These are phyloP conservation scores for Parsonsia alboflavescens DNA, from an alignment of 257 asterid genomes.

Conservation along the genomic window DNA sequence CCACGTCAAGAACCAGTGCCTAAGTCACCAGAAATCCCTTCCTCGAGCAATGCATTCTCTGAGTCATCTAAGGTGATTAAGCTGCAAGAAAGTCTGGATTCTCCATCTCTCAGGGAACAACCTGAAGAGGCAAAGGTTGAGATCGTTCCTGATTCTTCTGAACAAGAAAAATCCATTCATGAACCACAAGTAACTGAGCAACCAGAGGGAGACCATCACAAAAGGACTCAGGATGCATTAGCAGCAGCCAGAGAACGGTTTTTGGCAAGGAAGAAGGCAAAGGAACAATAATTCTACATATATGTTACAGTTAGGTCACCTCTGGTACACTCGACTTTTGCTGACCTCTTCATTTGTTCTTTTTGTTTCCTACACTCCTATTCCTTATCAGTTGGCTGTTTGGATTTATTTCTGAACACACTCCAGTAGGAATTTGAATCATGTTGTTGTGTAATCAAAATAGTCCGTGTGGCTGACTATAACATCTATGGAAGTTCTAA, in stretches of 20 bases:
- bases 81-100: constrained; percentile 28
- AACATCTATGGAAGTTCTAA: not conserved
- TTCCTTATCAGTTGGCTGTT: not conserved
- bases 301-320: not conserved
- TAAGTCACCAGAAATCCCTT: constrained; percentile 31
- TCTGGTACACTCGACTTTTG: not conserved
- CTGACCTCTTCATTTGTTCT: not conserved
- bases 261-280: constrained; percentile 74
- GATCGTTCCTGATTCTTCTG: constrained; percentile 34
- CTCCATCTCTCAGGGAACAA: constrained; percentile 36
- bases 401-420: not conserved
- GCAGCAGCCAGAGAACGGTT: constrained; percentile 62
- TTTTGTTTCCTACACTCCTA: not conserved
- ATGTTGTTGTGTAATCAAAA: not conserved
- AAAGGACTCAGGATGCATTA: constrained; percentile 43
- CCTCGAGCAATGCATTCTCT: constrained; percentile 23
- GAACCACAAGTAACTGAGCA: constrained; percentile 33
- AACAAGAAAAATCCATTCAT: constrained; percentile 23
- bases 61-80: constrained; percentile 32
- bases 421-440: not conserved
- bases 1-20: constrained; percentile 29
- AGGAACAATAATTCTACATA: constrained; percentile 22
- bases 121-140: constrained; percentile 20
- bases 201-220: constrained; percentile 42
- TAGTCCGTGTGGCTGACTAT: not conserved